phyloP scores from a whole-genome alignment of 257 asterid species.

The Voacanga thouarsii region DNA sequence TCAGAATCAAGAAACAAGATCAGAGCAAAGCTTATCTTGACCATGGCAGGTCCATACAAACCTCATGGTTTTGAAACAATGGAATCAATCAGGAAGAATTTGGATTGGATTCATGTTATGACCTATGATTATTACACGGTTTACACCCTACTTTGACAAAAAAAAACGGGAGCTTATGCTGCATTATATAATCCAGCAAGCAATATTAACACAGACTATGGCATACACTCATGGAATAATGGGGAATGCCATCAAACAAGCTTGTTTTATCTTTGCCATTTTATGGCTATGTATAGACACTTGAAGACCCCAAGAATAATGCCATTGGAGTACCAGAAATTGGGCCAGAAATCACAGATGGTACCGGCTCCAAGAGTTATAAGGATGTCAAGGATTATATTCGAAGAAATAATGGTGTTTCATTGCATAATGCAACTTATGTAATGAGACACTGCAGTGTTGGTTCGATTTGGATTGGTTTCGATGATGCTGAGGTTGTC shows the following conservation, averaged over 20 bases:
- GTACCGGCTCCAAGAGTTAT: no score
- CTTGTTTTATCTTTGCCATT: conserved; percentile 7
- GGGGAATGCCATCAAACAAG: conserved; percentile 8
- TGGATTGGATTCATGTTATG: conserved; percentile 12
- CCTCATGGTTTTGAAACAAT: no score
- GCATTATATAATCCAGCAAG: neutral
- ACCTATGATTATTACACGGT: neutral
- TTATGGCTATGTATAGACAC: conserved; percentile 2
- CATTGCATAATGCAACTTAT: no score
- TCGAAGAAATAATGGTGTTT: no score
- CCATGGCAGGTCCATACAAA: conserved; percentile 16
- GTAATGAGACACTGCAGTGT: conserved; percentile 9
- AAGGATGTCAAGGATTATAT: no score
- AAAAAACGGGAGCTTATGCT: conserved; percentile 1
- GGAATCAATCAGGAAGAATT: no score
- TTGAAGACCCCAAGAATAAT: conserved; percentile 13
- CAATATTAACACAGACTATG: conserved; percentile 5
- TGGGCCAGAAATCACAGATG: no score
- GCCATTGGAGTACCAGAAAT: conserved; percentile 5
- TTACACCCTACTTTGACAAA: neutral
- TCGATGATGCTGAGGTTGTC: conserved; percentile 35
- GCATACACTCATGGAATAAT: conserved; percentile 11
- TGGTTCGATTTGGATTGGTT: conserved; percentile 32
- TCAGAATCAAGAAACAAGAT: conserved; percentile 10
- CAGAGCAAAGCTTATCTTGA: conserved; percentile 9